Percentiles rank a stretch among this genome's conserved stretches.
phyloP scores from a whole-genome alignment of 2,329 filamentous ascomycete species.

The Mariannaea elegans region DNA sequence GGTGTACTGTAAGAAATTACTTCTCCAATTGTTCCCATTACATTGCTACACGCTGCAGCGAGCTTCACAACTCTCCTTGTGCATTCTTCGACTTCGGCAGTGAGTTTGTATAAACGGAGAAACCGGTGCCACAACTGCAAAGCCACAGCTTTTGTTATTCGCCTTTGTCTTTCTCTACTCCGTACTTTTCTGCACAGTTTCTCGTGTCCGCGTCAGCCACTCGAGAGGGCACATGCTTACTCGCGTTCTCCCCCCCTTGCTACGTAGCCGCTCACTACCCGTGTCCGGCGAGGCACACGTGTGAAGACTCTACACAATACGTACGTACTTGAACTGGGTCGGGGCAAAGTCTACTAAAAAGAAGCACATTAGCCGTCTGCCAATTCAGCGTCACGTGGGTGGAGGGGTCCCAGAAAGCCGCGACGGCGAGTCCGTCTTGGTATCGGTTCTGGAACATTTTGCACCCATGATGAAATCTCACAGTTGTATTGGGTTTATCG shows the following conservation, averaged over 20 bases:
- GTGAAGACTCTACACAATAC: background rate
- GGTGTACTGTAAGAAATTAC: background rate
- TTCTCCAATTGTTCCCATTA: too few relatives aligned
- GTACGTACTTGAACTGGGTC: background rate
- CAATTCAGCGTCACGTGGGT: background rate
- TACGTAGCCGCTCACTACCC: background rate
- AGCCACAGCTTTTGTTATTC: background rate
- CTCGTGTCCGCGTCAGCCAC: slow-evolving; percentile 22
- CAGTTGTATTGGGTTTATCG: slow-evolving; percentile 6
- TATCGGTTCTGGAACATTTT: slow-evolving; percentile 1
- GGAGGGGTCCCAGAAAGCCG: background rate
- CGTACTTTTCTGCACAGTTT: slow-evolving; percentile 4
- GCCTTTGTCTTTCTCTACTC: background rate
- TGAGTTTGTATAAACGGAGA: too few relatives aligned
- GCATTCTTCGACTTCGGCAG: background rate
- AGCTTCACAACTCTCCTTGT: background rate
- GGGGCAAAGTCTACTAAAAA: too few relatives aligned
- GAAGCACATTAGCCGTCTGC: too few relatives aligned
- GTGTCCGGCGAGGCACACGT: background rate
- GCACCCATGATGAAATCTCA: too few relatives aligned
- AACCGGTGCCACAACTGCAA: background rate
- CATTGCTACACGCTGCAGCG: background rate
- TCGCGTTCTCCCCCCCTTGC: background rate
- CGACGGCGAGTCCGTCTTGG: slow-evolving; percentile 2
- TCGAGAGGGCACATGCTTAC: background rate